Evolutionary conservation across 768 basidiomycete species (phyloP).

Genomic region (Trametes punicea): DNA sequence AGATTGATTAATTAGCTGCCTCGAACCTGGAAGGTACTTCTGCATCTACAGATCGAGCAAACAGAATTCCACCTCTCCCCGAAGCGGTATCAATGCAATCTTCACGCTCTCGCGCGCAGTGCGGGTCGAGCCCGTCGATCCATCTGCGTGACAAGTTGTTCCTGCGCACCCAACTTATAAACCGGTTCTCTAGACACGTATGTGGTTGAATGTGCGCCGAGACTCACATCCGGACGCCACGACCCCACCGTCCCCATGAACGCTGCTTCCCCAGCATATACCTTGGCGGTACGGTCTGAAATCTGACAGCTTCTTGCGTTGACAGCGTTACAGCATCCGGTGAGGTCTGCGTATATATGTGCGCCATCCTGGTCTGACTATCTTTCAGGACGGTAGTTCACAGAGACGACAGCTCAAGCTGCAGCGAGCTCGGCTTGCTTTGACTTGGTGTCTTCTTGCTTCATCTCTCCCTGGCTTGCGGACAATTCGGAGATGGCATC

Average conservation of each 20-base stretch:
- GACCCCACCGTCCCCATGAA: conserved; percentile 11
- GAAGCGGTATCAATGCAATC: conserved; percentile 15
- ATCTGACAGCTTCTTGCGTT: conserved; percentile 17
- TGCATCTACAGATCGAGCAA: conserved; percentile 14
- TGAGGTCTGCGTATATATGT: conserved; percentile 5
- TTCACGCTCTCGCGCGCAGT: neutral
- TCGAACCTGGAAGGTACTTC: conserved; percentile 14
- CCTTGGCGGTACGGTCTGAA: conserved; percentile 6
- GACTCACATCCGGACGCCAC: neutral
- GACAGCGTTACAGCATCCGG: conserved; percentile 19
- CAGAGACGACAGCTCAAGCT: neutral
- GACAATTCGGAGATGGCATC: neutral
- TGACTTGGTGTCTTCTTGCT: neutral
- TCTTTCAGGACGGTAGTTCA: neutral
- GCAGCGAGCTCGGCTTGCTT: too few relatives aligned
- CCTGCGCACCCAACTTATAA: neutral
- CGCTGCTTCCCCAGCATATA: conserved; percentile 1
- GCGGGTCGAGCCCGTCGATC: conserved; percentile 2
- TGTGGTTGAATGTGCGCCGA: neutral
- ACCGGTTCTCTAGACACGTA: neutral
- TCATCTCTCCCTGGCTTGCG: neutral
- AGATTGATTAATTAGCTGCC: conserved; percentile 27
- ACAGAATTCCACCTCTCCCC: conserved; percentile 17
- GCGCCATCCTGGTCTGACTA: neutral
- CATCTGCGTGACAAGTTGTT: neutral